Conservation (phyloP, 805 yeast species). For the Wickerhamomyces bovis region DNA sequence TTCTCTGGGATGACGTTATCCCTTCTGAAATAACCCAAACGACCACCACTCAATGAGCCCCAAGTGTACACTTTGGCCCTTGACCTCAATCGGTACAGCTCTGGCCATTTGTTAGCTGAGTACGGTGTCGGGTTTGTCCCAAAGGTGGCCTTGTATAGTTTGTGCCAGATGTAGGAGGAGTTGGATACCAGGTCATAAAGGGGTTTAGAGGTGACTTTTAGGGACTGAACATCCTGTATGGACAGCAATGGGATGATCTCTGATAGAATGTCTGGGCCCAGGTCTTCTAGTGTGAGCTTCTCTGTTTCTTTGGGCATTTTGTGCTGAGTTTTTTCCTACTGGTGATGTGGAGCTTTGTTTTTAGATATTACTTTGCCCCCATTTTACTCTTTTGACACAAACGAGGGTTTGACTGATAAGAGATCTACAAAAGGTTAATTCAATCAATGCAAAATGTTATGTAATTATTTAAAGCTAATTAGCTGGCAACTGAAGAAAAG, state of each 20-base stretch:
- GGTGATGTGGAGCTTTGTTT: too few species aligned
- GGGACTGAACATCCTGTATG: constrained; percentile 32
- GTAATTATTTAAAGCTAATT: not conserved
- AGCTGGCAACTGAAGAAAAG: constrained; percentile 18
- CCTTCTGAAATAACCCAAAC: constrained; percentile 38
- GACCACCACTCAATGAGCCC: constrained; percentile 39
- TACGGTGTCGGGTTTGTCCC: constrained; percentile 38
- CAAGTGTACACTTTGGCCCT: constrained; percentile 42
- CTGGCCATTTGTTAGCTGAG: constrained; percentile 42
- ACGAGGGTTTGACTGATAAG: not conserved
- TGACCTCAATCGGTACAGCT: constrained; percentile 36
- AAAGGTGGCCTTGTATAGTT: constrained; percentile 39
- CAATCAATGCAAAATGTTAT: not conserved
- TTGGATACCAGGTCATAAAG: constrained; percentile 31
- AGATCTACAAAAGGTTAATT: not conserved
- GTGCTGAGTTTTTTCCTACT: not conserved
- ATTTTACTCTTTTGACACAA: not conserved
- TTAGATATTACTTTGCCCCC: not conserved
- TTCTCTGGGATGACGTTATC: constrained; percentile 7
- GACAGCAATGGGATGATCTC: constrained; percentile 25
- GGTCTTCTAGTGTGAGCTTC: not conserved
- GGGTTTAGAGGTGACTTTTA: constrained; percentile 34
- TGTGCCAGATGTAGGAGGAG: constrained; percentile 38
- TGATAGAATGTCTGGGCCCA: not conserved
- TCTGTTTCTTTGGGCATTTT: not conserved